These are phyloP conservation scores for Heracleum sosnowskyi DNA, from an alignment of 129 eudicot species.

Conservation along the genomic window DNA sequence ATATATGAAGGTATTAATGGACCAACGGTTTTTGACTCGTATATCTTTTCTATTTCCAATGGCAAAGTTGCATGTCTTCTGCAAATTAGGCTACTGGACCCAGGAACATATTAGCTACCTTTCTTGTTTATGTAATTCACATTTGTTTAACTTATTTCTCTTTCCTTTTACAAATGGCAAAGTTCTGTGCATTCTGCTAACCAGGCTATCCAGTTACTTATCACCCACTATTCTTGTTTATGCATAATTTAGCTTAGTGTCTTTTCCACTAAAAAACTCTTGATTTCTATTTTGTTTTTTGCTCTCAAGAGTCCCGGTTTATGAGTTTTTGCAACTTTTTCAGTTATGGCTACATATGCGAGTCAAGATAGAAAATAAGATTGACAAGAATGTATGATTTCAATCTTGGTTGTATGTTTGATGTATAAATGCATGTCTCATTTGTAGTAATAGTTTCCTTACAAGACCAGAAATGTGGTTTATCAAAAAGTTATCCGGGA, in stretches of 20 bases:
- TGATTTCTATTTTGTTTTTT: too few species aligned
- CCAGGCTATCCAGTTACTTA: neutral
- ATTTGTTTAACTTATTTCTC: neutral
- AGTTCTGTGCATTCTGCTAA: neutral
- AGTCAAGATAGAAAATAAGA: neutral
- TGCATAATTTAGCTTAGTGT: neutral
- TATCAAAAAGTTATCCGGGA: neutral
- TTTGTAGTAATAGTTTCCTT: neutral
- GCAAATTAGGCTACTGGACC: neutral
- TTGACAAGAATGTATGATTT: neutral
- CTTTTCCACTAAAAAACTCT: neutral
- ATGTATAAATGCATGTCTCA: neutral
- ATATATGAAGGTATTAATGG: conserved; percentile 68
- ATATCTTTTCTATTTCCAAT: neutral
- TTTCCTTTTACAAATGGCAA: neutral
- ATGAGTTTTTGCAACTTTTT: neutral
- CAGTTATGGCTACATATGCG: neutral
- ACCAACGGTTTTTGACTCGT: neutral
- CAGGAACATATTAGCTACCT: neutral
- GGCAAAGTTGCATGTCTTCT: neutral
- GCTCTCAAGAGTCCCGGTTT: neutral
- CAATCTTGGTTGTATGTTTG: neutral
- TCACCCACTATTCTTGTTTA: neutral
- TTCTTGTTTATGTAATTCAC: neutral
- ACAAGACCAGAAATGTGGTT: neutral